A percentile compares a stretch with the other conserved stretches of the same genome.
Conservation (phyloP, 2,329 filamentous ascomycete genomes). For the Beauveria caledonica region DNA sequence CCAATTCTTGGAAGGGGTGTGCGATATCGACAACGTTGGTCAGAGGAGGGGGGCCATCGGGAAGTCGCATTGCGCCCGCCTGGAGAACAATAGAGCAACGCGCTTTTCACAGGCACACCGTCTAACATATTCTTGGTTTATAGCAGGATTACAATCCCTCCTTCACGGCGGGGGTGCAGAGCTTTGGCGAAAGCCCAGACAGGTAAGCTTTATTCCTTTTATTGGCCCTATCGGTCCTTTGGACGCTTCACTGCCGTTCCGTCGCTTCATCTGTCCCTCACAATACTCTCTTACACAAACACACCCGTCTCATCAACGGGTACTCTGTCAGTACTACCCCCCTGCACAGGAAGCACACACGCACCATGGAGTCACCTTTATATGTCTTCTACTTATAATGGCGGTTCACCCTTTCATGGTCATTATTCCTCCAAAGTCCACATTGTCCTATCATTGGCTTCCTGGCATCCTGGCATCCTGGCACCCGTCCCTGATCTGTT, state of each 20-base stretch:
- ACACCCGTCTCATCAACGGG: not conserved
- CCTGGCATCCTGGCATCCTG: not conserved
- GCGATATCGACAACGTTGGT: not conserved
- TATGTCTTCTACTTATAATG: constrained; percentile 3
- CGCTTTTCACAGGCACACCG: not conserved
- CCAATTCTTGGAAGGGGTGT: not conserved
- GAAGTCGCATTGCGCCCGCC: constrained; percentile 1
- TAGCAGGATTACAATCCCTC: constrained; percentile 49
- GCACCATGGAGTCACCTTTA: not conserved
- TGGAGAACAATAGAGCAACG: constrained; percentile 2
- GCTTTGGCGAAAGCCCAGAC: constrained; percentile 42
- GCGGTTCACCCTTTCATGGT: not conserved
- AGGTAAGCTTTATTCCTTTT: constrained; percentile 34
- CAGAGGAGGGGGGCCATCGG: constrained; percentile 3
- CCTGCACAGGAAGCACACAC: not conserved
- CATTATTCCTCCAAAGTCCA: not conserved
- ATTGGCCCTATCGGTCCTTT: constrained; percentile 11
- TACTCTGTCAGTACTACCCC: not conserved
- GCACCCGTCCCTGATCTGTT: not conserved
- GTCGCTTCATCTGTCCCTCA: not conserved
- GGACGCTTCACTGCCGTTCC: not conserved
- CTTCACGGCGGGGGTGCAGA: constrained; percentile 29
- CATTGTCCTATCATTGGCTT: not conserved
- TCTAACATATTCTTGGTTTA: constrained; percentile 13
- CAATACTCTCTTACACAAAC: not conserved